These are phyloP conservation scores for Angomonas deanei DNA, from an alignment of 208 protist species.

Conservation along the genomic window DNA sequence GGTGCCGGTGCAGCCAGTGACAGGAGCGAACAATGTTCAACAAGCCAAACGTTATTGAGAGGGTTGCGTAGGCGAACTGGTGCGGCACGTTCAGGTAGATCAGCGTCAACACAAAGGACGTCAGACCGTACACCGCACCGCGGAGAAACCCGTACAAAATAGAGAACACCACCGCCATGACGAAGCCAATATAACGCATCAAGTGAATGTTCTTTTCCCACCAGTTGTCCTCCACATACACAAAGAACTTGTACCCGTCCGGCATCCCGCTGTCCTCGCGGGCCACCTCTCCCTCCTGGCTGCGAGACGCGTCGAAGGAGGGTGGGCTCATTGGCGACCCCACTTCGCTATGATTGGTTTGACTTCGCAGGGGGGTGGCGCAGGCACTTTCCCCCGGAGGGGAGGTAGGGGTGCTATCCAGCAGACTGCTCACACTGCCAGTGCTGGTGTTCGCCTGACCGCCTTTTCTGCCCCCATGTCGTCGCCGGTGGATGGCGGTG, in stretches of 20 bases:
- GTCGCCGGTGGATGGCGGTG: neutral
- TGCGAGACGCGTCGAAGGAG: too few species aligned
- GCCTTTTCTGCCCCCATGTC: neutral
- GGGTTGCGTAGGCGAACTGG: conserved; percentile 43
- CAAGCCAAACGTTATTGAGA: conserved; percentile 38
- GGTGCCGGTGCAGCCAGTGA: conserved; percentile 54
- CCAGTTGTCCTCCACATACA: conserved; percentile 71
- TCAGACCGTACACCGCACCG: conserved; percentile 52
- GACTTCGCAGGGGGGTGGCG: too few species aligned
- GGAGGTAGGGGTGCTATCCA: too few species aligned
- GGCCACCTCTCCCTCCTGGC: neutral
- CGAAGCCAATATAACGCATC: conserved; percentile 70
- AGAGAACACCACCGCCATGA: conserved; percentile 32
- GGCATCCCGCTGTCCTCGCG: neutral
- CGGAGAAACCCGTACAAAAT: conserved; percentile 16
- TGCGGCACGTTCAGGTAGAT: conserved; percentile 71
- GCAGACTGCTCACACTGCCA: neutral
- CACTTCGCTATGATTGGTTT: too few species aligned
- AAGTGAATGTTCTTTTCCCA: conserved; percentile 64
- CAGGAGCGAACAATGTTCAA: conserved; percentile 50
- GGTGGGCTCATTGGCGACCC: neutral
- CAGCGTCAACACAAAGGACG: conserved; percentile 42
- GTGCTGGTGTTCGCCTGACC: neutral
- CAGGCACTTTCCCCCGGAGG: too few species aligned
- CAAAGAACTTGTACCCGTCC: conserved; percentile 19